Base-by-base conservation (phyloP, 2,329 filamentous ascomycete species). In the Spiromastix sp. region DNA sequence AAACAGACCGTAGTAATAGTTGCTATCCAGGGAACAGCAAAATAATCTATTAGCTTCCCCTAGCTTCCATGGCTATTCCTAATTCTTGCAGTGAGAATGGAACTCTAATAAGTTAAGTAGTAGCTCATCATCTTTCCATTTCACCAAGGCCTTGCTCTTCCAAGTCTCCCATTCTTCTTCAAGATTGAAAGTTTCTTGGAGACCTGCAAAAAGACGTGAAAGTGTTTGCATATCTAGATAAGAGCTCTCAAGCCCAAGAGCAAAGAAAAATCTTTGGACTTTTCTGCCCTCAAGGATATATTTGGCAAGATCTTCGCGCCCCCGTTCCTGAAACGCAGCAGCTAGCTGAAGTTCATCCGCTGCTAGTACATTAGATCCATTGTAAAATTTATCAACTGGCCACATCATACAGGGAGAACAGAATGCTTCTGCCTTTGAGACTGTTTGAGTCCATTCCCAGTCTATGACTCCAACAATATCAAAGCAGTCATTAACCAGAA, bases 401-500 rank as follows among this genome's bases (percentile, higher is more conserved):
- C n/a, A n/a, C n/a, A 65, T 48, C 18, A 67, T 42, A 21, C 53
- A 50, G 21, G 61, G 61, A 10, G 62, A 66, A 46, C 61, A 63
- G 36, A 68, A 68, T 1, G 63, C 61, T 16, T 49, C 46, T n/a
- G 47, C 45, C 34, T 55, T 51, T 1, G 59, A 43, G 12, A 52
- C 50, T 11, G 54, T 49, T 32, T 52, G 36, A 15, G 56, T 52
- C 55, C 54, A 63, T 39, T 66, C 58, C 63, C 63, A 70, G 41
- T 71, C 66, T 34, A 70, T 63, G 20, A 71, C 63, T 1, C 63
- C 64, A 4, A 60, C 68, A 21, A 71, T 59, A 37, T 66, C 63
- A 39, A 54, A 64, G 5, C 66, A 31, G 3, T 65, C 53, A 38
- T 71, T 60, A 2, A 61, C 59, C 1, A 71, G 49, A 10, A 71